A percentile compares a stretch with the other conserved stretches of the same genome.
phyloP scores from a whole-genome alignment of 352 stramenopile genomes.

The Phytopythium mirpurense region DNA sequence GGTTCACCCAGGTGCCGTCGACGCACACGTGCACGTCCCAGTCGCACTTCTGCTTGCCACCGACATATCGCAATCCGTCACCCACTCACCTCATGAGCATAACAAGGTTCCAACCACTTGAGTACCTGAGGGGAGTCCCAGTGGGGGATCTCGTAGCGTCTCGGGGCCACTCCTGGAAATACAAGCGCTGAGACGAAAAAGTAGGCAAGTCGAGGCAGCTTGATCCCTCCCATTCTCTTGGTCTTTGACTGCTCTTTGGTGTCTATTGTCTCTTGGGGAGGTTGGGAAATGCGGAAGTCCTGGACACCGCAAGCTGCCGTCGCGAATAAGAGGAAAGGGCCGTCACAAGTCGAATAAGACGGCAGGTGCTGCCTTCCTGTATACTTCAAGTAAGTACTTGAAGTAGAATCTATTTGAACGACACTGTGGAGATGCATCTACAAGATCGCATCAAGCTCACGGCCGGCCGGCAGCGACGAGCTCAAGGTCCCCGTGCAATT shows the following conservation, averaged over 20 bases:
- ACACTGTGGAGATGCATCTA: conserved; percentile 4
- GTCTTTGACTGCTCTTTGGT: background rate
- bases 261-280: too few relatives aligned
- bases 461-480: conserved; percentile 38
- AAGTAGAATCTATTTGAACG: too few relatives aligned
- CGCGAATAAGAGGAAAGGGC: background rate
- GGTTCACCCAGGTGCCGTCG: conserved; percentile 67
- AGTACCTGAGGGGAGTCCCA: conserved; percentile 41
- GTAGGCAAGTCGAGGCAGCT: background rate
- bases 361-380: too few relatives aligned
- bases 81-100: too few relatives aligned
- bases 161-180: background rate
- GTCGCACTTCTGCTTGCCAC: conserved; percentile 28
- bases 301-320: background rate
- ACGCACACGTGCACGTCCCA: conserved; percentile 61
- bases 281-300: background rate
- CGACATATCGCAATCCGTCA: background rate
- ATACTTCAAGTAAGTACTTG: too few relatives aligned
- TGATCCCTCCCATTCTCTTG: background rate
- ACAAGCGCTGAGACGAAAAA: background rate
- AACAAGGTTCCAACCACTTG: too few relatives aligned
- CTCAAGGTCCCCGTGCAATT: conserved; percentile 53
- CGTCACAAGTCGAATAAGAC: conserved; percentile 8
- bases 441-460: background rate
- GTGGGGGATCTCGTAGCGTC: conserved; percentile 5